Evolutionary conservation across 768 basidiomycete species (phyloP).

Genomic region (Trametes cinnabarina): DNA sequence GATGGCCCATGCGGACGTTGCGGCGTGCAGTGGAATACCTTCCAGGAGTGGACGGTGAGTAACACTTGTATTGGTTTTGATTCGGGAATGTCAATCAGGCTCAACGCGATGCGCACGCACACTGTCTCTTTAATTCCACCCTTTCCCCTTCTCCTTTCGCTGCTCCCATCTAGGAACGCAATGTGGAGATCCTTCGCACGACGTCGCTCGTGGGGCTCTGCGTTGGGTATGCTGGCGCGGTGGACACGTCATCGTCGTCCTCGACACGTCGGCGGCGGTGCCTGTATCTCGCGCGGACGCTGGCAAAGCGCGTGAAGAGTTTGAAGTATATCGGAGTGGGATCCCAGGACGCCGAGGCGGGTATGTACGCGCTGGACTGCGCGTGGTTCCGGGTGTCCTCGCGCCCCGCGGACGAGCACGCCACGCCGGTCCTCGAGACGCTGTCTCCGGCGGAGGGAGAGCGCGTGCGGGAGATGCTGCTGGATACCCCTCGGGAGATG

Average conservation of each 20-base stretch:
- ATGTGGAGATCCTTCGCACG: constrained; percentile 13
- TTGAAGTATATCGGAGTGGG: constrained; percentile 16
- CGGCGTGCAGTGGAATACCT: neutral
- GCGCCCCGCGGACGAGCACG: constrained; percentile 9
- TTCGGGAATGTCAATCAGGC: neutral
- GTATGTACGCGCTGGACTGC: constrained; percentile 8
- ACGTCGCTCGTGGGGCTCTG: constrained; percentile 13
- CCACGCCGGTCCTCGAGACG: constrained; percentile 6
- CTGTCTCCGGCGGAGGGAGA: constrained; percentile 10
- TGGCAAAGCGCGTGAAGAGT: constrained; percentile 6
- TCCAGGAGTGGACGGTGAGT: constrained; percentile 19
- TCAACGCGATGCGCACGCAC: neutral
- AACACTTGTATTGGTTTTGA: neutral
- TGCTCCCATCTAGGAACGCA: constrained; percentile 4
- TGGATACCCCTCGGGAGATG: constrained; percentile 10
- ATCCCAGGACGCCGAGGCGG: constrained; percentile 1
- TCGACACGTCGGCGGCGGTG: neutral
- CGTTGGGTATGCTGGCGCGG: constrained; percentile 6
- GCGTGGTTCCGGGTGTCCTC: constrained; percentile 13
- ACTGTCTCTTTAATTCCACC: neutral
- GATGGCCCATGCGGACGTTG: constrained; percentile 8
- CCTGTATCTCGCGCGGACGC: constrained; percentile 6
- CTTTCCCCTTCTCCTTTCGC: too few species aligned
- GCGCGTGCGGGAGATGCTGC: constrained; percentile 11
- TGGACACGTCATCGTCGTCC: neutral